Conservation (phyloP, 768 basidiomycete genomes). For the Lentinus tigrinus region DNA sequence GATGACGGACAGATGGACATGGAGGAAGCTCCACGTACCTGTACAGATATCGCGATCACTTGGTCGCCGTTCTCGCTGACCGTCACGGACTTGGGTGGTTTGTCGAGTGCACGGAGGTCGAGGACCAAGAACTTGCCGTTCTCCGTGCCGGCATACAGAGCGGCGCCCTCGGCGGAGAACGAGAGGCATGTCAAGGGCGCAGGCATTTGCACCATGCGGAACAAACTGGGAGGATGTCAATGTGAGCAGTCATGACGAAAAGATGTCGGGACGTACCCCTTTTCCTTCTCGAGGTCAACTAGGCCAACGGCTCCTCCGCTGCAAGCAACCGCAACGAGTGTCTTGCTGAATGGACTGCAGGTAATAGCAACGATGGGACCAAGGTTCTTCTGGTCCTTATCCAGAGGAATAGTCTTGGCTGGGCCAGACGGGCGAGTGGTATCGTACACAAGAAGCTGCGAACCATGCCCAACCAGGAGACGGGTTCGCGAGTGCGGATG, state of each 20-base stretch:
- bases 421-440: slow-evolving; percentile 56
- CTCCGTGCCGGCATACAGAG: slow-evolving; percentile 64
- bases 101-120: slow-evolving; percentile 65
- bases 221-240: slow-evolving; percentile 40
- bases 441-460: slow-evolving; percentile 61
- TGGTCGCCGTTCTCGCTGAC: slow-evolving; percentile 48
- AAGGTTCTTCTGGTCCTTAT: slow-evolving; percentile 35
- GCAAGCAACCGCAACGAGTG: slow-evolving; percentile 58
- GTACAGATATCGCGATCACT: slow-evolving; percentile 55
- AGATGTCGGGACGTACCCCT: slow-evolving; percentile 41
- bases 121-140: slow-evolving; percentile 61
- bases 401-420: slow-evolving; percentile 48
- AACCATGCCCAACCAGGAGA: slow-evolving; percentile 53
- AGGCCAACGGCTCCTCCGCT: slow-evolving; percentile 54
- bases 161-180: slow-evolving; percentile 70
- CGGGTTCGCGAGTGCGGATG: slow-evolving; percentile 62
- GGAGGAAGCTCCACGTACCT: slow-evolving; percentile 40
- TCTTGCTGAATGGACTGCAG: slow-evolving; percentile 77
- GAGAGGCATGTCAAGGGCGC: slow-evolving; percentile 54
- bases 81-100: slow-evolving; percentile 53
- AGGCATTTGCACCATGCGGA: slow-evolving; percentile 57
- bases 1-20: slow-evolving; percentile 14
- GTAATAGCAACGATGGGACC: slow-evolving; percentile 57
- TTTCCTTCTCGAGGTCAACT: slow-evolving; percentile 75
- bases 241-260: background rate